phyloP scores from a whole-genome alignment of 1,284 basidiomycete genomes.

The Exsudoporus floridanus region DNA sequence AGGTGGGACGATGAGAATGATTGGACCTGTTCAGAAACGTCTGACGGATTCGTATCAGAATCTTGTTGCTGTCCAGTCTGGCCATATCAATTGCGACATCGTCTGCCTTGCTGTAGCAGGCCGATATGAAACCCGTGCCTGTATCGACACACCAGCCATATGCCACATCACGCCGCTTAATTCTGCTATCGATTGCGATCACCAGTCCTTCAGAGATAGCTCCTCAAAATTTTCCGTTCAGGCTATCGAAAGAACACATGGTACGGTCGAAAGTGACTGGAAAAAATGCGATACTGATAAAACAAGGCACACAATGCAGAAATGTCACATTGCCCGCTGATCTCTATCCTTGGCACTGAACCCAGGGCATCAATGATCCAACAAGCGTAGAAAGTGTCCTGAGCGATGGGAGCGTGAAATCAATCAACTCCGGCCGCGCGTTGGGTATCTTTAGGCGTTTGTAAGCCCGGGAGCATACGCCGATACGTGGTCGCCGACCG shows the following conservation, averaged over 20 bases:
- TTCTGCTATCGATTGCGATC: too few relatives aligned
- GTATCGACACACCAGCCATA: too few relatives aligned
- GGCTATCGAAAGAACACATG: neutral
- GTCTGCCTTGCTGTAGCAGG: too few relatives aligned
- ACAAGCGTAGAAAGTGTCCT: constrained; percentile 30
- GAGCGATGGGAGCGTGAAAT: constrained; percentile 34
- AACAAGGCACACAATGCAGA: neutral
- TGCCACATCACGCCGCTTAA: too few relatives aligned
- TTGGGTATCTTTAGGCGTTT: constrained; percentile 11
- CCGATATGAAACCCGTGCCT: too few relatives aligned
- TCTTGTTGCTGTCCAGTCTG: too few relatives aligned
- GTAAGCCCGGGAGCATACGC: constrained; percentile 15
- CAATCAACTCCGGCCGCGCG: constrained; percentile 23
- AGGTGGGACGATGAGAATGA: too few relatives aligned
- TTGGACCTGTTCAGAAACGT: too few relatives aligned
- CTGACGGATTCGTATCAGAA: too few relatives aligned
- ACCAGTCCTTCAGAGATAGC: too few relatives aligned
- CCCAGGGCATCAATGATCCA: constrained; percentile 34
- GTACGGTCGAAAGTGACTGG: neutral
- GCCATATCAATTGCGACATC: too few relatives aligned
- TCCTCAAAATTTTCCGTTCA: too few relatives aligned
- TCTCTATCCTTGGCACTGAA: constrained; percentile 19
- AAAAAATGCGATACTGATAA: neutral
- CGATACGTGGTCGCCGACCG: constrained; percentile 17
- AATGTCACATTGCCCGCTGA: neutral